Conservation (phyloP, 306 rosid species). For the Chamaecrista fasciculata region DNA sequence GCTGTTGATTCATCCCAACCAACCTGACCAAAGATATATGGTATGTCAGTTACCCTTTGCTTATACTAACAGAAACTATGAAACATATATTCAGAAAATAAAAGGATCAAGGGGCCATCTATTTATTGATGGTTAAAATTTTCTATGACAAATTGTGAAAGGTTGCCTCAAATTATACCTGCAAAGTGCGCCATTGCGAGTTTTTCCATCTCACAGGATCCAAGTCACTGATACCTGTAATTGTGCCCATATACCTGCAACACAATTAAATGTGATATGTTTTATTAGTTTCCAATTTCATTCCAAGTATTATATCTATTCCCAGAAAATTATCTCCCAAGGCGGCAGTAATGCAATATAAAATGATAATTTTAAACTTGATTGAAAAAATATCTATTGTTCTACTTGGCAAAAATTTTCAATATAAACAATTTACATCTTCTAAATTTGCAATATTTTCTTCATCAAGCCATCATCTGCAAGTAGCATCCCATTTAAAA, state of each 20-base stretch:
- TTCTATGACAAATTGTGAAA: constrained; percentile 8
- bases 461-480: too few relatives aligned
- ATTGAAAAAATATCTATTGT: too few relatives aligned
- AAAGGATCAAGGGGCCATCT: not conserved
- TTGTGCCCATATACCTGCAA: constrained; percentile 95
- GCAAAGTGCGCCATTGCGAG: constrained; percentile 98
- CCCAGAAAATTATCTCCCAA: not conserved
- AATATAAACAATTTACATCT: constrained; percentile 8
- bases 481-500: too few relatives aligned
- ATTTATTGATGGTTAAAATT: constrained; percentile 6
- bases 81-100: not conserved
- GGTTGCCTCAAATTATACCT: constrained; percentile 45
- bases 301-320: constrained; percentile 8
- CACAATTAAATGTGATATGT: constrained; percentile 15
- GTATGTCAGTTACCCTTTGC: not conserved
- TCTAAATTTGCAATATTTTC: too few relatives aligned
- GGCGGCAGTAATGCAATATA: too few relatives aligned
- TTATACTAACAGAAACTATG: not conserved
- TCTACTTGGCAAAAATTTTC: too few relatives aligned
- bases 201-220: constrained; percentile 94
- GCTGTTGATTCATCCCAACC: constrained; percentile 99
- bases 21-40: constrained; percentile 48
- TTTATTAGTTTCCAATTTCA: constrained; percentile 4
- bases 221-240: constrained; percentile 87
- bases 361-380: too few relatives aligned